Conservation (phyloP, 805 yeast genomes). For the Kurtzmaniella cleridarum region DNA sequence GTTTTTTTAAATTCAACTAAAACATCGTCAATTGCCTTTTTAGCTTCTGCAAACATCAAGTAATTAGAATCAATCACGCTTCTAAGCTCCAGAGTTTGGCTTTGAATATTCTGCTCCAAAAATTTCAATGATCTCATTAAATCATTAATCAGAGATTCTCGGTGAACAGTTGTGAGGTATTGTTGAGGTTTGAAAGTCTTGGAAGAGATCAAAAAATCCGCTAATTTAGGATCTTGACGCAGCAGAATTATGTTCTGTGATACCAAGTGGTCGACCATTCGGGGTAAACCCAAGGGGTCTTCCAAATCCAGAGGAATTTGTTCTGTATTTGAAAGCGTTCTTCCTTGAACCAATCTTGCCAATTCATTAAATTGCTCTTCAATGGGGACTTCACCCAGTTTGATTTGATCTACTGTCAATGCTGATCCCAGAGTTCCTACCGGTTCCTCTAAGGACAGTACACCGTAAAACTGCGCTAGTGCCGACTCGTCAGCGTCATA, state of each 20-base stretch:
- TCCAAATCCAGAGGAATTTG: neutral
- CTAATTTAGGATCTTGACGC: conserved; percentile 23
- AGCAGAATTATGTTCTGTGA: conserved; percentile 1
- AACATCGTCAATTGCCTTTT: conserved; percentile 34
- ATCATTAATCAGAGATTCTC: conserved; percentile 32
- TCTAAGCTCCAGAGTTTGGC: conserved; percentile 32
- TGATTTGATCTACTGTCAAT: neutral
- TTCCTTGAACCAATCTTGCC: conserved; percentile 17
- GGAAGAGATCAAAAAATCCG: conserved; percentile 30
- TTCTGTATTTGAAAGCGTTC: neutral
- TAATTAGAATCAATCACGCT: conserved; percentile 33
- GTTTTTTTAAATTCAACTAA: conserved; percentile 26
- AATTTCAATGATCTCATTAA: conserved; percentile 22
- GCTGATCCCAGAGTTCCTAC: too few relatives aligned
- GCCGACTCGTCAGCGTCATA: too few relatives aligned
- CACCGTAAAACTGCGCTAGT: too few relatives aligned
- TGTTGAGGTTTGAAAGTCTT: conserved; percentile 31
- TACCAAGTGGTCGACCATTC: conserved; percentile 2
- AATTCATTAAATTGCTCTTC: conserved; percentile 29
- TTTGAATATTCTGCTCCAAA: conserved; percentile 29
- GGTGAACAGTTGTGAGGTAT: conserved; percentile 32
- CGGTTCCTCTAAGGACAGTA: too few relatives aligned
- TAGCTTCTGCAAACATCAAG: conserved; percentile 30
- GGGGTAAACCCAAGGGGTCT: conserved; percentile 3
- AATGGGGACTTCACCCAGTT: conserved; percentile 9